Percentiles rank a stretch among this genome's conserved stretches.
Evolutionary conservation across 1,284 basidiomycete species (phyloP).

Genomic region (Sanghuangporus sanghuang): DNA sequence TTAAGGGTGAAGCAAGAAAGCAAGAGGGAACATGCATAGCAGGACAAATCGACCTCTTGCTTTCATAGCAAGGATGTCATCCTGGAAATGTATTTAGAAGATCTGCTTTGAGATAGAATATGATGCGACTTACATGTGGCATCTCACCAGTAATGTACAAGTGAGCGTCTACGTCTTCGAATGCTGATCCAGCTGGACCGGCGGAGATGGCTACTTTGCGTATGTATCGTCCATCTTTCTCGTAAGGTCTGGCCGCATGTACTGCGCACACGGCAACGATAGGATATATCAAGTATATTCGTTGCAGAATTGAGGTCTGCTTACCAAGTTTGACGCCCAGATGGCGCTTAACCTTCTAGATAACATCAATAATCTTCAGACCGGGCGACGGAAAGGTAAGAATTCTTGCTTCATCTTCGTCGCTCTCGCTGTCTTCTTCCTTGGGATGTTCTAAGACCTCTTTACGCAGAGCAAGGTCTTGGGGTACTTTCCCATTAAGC

Average conservation of each 20-base stretch:
- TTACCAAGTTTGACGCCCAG: constrained; percentile 63
- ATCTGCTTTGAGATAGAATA: constrained; percentile 1
- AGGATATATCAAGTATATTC: neutral
- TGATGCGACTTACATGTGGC: constrained; percentile 59
- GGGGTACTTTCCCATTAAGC: neutral
- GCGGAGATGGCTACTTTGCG: constrained; percentile 78
- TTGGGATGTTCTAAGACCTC: too few species aligned
- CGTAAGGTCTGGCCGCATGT: constrained; percentile 61
- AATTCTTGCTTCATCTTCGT: constrained; percentile 62
- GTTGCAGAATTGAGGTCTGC: constrained; percentile 11
- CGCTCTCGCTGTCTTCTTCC: constrained; percentile 21
- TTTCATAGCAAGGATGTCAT: constrained; percentile 76
- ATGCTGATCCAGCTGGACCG: constrained; percentile 74
- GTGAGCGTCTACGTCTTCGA: constrained; percentile 68
- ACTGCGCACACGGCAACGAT: constrained; percentile 38
- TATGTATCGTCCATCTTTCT: constrained; percentile 30
- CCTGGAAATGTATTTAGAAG: constrained; percentile 37
- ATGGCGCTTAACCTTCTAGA: constrained; percentile 63
- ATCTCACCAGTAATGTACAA: constrained; percentile 91
- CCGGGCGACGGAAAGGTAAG: constrained; percentile 54
- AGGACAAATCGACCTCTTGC: constrained; percentile 72
- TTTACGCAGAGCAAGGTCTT: constrained; percentile 4
- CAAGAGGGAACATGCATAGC: constrained; percentile 51
- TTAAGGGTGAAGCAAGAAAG: neutral
- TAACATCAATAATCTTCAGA: constrained; percentile 52